Conservation (phyloP, 768 basidiomycete genomes). For the Podaxis rugospora region DNA sequence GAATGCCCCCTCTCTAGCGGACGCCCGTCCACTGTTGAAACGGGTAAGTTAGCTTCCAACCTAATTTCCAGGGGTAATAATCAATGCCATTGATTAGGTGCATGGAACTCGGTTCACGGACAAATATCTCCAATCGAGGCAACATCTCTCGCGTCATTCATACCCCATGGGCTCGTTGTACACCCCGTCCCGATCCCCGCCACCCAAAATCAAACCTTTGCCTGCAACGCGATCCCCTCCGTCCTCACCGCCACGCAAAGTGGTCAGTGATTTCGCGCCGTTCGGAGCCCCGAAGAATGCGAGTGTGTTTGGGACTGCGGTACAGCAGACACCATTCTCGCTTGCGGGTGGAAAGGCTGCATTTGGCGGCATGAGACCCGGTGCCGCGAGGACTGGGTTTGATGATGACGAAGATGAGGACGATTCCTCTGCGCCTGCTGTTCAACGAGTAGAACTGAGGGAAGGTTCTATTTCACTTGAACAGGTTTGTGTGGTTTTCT, state of each 20-base stretch:
- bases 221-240: slow-evolving; percentile 26
- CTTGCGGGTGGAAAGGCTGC: slow-evolving; percentile 78
- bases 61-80: slow-evolving; percentile 10
- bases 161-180: slow-evolving; percentile 43
- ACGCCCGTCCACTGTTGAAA: slow-evolving; percentile 75
- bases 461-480: slow-evolving; percentile 90
- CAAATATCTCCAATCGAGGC: slow-evolving; percentile 81
- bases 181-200: slow-evolving; percentile 39
- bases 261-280: slow-evolving; percentile 84
- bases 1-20: slow-evolving; percentile 60
- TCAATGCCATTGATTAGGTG: slow-evolving; percentile 46
- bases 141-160: slow-evolving; percentile 48
- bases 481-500: slow-evolving; percentile 53
- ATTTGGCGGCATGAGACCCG: slow-evolving; percentile 70
- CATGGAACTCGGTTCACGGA: slow-evolving; percentile 96
- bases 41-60: slow-evolving; percentile 45
- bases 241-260: slow-evolving; percentile 78
- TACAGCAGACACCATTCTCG: slow-evolving; percentile 76
- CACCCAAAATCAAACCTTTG: slow-evolving; percentile 31
- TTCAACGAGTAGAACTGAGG: slow-evolving; percentile 70
- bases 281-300: slow-evolving; percentile 73
- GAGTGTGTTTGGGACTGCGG: slow-evolving; percentile 83
- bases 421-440: slow-evolving; percentile 39
- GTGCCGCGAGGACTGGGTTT: slow-evolving; percentile 28
- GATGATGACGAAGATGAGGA: slow-evolving; percentile 77